Base-by-base conservation (phyloP, 495 filamentous ascomycete species). In the Sphaerosporella brunnea region DNA sequence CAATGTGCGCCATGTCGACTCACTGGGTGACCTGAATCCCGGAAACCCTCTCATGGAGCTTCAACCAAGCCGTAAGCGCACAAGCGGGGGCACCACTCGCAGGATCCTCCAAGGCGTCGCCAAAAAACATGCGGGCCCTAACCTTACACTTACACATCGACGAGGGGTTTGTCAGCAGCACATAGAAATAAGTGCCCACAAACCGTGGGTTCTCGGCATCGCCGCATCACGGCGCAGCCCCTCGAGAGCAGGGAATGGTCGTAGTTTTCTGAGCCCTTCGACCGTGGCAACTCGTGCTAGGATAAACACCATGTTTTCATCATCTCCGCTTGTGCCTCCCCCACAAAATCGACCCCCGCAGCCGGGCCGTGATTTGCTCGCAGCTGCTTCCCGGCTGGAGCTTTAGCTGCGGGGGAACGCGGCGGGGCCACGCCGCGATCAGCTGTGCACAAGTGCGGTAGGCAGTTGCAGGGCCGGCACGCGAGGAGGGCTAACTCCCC, bases 121-220 rank as follows among this genome's bases (percentile, higher is more conserved):
- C 36, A 39, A 15, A 39, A 39, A 39, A 39, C 36, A 39, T 39
- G 8, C 36, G 8, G 8, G 36, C 36, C 11, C 36, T 7, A 0
- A 77, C 80, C 28, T 32, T 32, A n/a, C n/a, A n/a, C n/a, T n/a
- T n/a, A n/a, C n/a, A n/a, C 28, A 7, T 32, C 13, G 7, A 7
- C 13, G 28, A 7, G 13, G 7, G 7, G 5, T 32, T 13, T 13
- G 5, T 13, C 7, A 7, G 28, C 5, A 32, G 28, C 7, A 32
- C 28, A 32, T 32, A 32, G 13, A 32, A 32, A 32, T 32, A 32
- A 5, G 28, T 32, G 7, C 28, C 28, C 28, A 32, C 28, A 32
- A 32, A 32, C 28, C 28, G 28, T 13, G 28, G 28, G 28, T 32
- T 32, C 5, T 32, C 28, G 28, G 28, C 28, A 7, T 7, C 28